Conservation (phyloP, 345 rosid species). For the Gossypium anomalum region DNA sequence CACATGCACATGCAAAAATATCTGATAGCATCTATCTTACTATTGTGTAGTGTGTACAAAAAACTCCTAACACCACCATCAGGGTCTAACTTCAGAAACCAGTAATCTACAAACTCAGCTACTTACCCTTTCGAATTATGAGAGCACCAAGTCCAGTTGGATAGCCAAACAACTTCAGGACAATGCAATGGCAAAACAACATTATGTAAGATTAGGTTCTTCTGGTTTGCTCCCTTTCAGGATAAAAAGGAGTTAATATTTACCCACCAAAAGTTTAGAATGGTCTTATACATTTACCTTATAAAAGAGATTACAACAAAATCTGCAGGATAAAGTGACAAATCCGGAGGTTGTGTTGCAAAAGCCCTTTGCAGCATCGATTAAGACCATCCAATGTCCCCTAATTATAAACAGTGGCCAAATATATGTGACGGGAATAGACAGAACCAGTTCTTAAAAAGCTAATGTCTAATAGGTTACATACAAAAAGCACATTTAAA, state of each 20-base stretch:
- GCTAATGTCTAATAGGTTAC: not conserved
- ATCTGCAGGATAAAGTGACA: slow-evolving; percentile 77
- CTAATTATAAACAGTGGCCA: slow-evolving; percentile 25
- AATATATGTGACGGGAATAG: not conserved
- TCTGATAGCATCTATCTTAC: not conserved
- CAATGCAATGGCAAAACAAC: slow-evolving; percentile 19
- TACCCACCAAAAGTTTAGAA: not conserved
- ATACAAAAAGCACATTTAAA: not conserved
- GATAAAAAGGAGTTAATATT: not conserved
- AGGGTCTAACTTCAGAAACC: slow-evolving; percentile 6
- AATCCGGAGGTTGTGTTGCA: slow-evolving; percentile 74
- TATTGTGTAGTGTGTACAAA: not conserved
- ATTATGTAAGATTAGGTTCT: slow-evolving; percentile 7
- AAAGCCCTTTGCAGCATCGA: slow-evolving; percentile 99
- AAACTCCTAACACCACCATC: not conserved
- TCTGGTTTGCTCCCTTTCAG: slow-evolving; percentile 24
- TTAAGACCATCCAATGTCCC: slow-evolving; percentile 78
- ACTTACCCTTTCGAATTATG: slow-evolving; percentile 68
- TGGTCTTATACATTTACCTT: slow-evolving; percentile 33
- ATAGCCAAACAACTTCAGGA: slow-evolving; percentile 82
- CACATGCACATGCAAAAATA: not conserved
- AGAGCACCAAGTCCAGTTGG: slow-evolving; percentile 99
- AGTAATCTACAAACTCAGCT: slow-evolving; percentile 20
- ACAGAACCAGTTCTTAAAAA: not conserved
- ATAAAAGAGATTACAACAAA: slow-evolving; percentile 81